Evolutionary conservation across 2,329 filamentous ascomycete genomes (phyloP).

Genomic region (Paecilomyces sp.): DNA sequence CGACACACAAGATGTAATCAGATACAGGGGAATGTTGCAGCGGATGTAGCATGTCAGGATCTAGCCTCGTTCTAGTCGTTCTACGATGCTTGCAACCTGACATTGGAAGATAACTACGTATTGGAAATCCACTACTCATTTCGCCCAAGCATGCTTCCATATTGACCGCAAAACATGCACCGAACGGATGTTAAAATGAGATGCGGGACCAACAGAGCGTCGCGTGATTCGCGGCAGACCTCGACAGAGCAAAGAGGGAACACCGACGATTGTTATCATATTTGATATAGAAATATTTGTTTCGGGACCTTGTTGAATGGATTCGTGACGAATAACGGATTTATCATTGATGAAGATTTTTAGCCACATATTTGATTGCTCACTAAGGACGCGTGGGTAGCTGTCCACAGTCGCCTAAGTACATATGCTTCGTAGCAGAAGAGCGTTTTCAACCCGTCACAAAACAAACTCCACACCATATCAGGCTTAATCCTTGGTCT

Average conservation of each 20-base stretch:
- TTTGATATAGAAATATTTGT: not conserved
- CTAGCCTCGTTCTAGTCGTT: too few species aligned
- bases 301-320: not conserved
- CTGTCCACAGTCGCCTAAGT: conserved; percentile 35
- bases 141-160: too few species aligned
- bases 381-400: conserved; percentile 31
- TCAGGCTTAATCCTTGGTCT: conserved; percentile 88
- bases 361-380: conserved; percentile 32
- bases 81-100: too few species aligned
- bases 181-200: not conserved
- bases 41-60: too few species aligned
- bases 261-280: not conserved
- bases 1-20: too few species aligned
- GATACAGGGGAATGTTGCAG: too few species aligned
- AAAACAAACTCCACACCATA: conserved; percentile 54
- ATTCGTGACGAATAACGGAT: not conserved
- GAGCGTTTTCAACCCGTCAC: conserved; percentile 34
- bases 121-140: too few species aligned
- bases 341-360: conserved; percentile 23
- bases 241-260: not conserved
- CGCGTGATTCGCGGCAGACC: not conserved
- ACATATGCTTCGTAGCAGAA: conserved; percentile 36
- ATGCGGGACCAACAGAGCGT: not conserved
- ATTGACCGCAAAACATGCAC: too few species aligned
- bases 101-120: too few species aligned